Conservation (phyloP, 176 grass and related monocot species). For the Aegilops umbellulata region DNA sequence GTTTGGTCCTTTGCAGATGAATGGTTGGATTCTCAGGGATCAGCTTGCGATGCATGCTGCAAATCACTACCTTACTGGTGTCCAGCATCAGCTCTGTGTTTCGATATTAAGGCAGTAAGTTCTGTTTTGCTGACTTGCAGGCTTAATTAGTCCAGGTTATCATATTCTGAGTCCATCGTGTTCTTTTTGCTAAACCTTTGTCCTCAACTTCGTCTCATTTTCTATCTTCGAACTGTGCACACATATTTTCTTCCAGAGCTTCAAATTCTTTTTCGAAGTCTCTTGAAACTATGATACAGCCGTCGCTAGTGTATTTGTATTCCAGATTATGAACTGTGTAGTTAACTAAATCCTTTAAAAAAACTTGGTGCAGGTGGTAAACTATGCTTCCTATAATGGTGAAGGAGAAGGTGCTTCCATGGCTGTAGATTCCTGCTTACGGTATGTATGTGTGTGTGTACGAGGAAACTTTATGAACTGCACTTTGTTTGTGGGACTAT, state of each 20-base stretch:
- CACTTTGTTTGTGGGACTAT: neutral
- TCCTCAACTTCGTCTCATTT: neutral
- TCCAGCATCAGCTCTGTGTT: neutral
- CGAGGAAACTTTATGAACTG: neutral
- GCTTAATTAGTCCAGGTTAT: neutral
- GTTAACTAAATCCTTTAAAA: neutral
- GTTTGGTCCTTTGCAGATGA: neutral
- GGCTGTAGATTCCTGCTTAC: neutral
- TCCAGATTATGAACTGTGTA: neutral
- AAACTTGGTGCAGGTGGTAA: neutral
- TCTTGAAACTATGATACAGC: neutral
- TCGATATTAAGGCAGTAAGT: neutral
- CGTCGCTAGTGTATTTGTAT: neutral
- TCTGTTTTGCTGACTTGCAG: neutral
- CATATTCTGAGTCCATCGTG: neutral
- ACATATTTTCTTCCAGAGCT: neutral
- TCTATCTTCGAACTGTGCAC: neutral
- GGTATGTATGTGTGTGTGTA: neutral
- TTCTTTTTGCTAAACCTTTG: neutral
- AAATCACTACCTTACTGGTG: neutral
- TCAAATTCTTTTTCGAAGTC: neutral
- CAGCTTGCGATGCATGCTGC: neutral
- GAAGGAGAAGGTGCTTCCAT: neutral
- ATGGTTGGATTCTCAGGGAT: constrained; percentile 3
- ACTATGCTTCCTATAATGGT: constrained; percentile 11